Conservation (phyloP, 176 grass and related monocot genomes). For the Cenchrus fungigraminus region DNA sequence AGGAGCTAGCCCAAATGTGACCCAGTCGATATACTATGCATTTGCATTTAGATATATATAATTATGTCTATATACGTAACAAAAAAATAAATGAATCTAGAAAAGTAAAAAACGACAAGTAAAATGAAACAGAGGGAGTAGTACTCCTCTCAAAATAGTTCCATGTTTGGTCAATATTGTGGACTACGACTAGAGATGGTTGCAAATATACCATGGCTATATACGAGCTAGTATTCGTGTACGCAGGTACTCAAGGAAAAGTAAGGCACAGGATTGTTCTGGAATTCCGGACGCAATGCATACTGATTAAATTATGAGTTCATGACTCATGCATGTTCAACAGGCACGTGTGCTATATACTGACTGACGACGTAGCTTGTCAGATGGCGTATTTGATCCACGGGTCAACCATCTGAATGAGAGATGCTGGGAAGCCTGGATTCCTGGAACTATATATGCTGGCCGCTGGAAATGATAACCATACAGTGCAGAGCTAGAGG, state of each 20-base stretch:
- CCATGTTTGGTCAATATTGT: too few relatives aligned
- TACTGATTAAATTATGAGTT: not conserved
- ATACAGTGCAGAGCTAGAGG: not conserved
- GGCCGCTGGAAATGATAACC: not conserved
- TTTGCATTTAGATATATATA: too few relatives aligned
- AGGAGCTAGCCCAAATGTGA: not conserved
- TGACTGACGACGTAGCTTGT: not conserved
- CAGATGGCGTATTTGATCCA: not conserved
- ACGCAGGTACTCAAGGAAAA: not conserved
- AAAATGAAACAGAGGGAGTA: too few relatives aligned
- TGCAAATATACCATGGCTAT: too few relatives aligned
- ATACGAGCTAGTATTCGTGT: too few relatives aligned
- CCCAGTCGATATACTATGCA: not conserved
- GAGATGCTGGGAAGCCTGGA: too few relatives aligned
- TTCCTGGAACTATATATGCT: too few relatives aligned
- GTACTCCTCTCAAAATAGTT: too few relatives aligned
- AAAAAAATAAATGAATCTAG: too few relatives aligned
- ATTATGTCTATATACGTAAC: too few relatives aligned
- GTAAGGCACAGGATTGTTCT: not conserved
- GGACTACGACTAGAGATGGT: too few relatives aligned
- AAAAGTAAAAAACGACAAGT: too few relatives aligned
- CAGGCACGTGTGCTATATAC: not conserved
- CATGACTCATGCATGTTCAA: not conserved
- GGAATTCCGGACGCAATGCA: conserved; percentile 15
- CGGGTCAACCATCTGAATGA: not conserved